Conservation (phyloP, 495 filamentous ascomycete species). For the Hamigera avellanea region DNA sequence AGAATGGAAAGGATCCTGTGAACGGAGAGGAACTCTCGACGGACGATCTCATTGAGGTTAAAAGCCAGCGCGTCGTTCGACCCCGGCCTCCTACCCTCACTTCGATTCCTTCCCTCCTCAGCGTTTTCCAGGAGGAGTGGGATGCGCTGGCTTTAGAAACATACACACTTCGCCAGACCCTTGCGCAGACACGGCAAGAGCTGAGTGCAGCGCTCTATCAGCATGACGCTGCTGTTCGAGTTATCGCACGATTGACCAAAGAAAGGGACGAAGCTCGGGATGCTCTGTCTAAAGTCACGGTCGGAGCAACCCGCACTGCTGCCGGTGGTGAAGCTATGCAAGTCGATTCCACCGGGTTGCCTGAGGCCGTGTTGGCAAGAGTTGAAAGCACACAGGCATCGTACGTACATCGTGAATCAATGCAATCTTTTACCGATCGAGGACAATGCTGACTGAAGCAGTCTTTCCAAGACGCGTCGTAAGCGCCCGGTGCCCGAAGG, state of each 20-base stretch:
- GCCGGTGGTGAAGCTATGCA: slow-evolving; percentile 78
- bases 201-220: slow-evolving; percentile 89
- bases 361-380: slow-evolving; percentile 59
- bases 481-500: slow-evolving; percentile 77
- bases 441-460: slow-evolving; percentile 24
- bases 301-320: slow-evolving; percentile 44
- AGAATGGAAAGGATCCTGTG: slow-evolving; percentile 89
- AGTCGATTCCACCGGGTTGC: slow-evolving; percentile 63
- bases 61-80: slow-evolving; percentile 67
- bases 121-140: slow-evolving; percentile 98
- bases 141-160: slow-evolving; percentile 85
- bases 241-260: slow-evolving; percentile 77
- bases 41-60: slow-evolving; percentile 81
- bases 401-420: slow-evolving; percentile 35
- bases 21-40: slow-evolving; percentile 77
- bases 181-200: slow-evolving; percentile 85
- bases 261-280: slow-evolving; percentile 90
- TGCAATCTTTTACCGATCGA: background rate
- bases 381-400: slow-evolving; percentile 66
- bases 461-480: slow-evolving; percentile 70
- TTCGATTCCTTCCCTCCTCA: slow-evolving; percentile 91
- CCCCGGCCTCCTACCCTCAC: slow-evolving; percentile 91
- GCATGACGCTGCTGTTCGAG: slow-evolving; percentile 86
- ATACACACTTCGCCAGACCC: slow-evolving; percentile 76
- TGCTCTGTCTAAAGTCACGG: slow-evolving; percentile 75